Evolutionary conservation across 345 rosid genomes (phyloP).

Genomic region (Reutealis trisperma): DNA sequence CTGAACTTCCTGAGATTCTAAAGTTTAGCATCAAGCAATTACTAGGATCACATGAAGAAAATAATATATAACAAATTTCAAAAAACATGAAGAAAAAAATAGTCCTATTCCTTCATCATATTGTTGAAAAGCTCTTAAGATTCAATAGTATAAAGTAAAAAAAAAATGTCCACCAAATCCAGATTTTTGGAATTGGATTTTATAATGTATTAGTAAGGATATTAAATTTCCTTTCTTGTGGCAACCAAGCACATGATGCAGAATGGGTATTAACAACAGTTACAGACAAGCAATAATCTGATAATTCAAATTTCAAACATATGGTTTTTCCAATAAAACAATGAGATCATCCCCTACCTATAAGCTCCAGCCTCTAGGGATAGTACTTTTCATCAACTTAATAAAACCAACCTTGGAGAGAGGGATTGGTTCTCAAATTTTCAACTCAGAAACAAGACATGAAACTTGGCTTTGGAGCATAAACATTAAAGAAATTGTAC

Average conservation of each 20-base stretch:
- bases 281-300: not conserved
- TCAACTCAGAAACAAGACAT: conserved; percentile 1
- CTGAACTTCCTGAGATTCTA: not conserved
- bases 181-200: not conserved
- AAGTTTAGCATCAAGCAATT: not conserved
- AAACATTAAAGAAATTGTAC: not conserved
- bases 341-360: not conserved
- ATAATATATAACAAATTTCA: not conserved
- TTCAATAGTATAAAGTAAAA: not conserved
- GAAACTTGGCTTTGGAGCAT: not conserved
- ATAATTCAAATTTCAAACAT: not conserved
- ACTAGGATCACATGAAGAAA: not conserved
- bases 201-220: not conserved
- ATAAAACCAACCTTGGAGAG: not conserved
- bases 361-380: conserved; percentile 9
- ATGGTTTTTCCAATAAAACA: not conserved
- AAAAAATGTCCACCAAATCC: not conserved
- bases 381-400: not conserved
- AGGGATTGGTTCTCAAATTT: not conserved
- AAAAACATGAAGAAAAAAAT: not conserved
- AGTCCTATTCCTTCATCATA: not conserved
- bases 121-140: not conserved
- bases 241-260: not conserved
- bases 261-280: not conserved
- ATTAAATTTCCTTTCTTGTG: conserved; percentile 2